Base-by-base conservation (phyloP, 331 rosid genomes). In the Prunus yedoensis region DNA sequence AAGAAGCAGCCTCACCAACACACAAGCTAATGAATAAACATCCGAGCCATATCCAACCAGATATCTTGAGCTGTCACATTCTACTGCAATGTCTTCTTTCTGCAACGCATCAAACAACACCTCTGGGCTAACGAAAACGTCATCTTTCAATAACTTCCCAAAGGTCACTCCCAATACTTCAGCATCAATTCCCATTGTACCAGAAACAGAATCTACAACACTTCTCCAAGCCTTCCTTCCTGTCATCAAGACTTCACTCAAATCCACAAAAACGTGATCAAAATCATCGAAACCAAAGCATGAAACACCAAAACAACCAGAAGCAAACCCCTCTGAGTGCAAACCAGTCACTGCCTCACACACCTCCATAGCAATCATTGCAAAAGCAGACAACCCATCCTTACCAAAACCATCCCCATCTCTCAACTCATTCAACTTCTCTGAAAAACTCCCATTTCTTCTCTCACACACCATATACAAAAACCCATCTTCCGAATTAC, bases 11-110 rank as follows among this genome's bases (percentile, higher is more conserved):
- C 71, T 75, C 61, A 90, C 64, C 77, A 94, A 74, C 27, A 89
- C 83, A 79, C 89, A 86, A 74, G 85, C 95, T 78, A 89, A 77
- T 61, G 95, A 86, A 96, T 96, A 94, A 56, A 87, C 85, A 84
- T 94, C 97, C 2, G 95, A 85, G 76, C 89, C 74, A 83, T 35
- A 75, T 61, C 90, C 89, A 20, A 84, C 59, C 5, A 79, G 75
- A 84, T 80, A 66, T 52, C 80, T 74, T 2, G 81, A 50, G 23
- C 68, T 56, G 71, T 62, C 88, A 82, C 78, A 65, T 77, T 87
- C 88, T 4, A 62, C 66, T 18, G 17, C 75, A 70, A 71, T 2
- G 14, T 65, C 82, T 75, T 82, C 83, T 76, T 73, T 86, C 73
- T 65, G 81, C 85, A 86, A 35, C 70, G 90, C 88, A 80, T 82